A percentile compares a stretch with the other conserved stretches of the same genome.
Evolutionary conservation across 305 asterid genomes (phyloP).

Genomic region (Solanum chacoense): DNA sequence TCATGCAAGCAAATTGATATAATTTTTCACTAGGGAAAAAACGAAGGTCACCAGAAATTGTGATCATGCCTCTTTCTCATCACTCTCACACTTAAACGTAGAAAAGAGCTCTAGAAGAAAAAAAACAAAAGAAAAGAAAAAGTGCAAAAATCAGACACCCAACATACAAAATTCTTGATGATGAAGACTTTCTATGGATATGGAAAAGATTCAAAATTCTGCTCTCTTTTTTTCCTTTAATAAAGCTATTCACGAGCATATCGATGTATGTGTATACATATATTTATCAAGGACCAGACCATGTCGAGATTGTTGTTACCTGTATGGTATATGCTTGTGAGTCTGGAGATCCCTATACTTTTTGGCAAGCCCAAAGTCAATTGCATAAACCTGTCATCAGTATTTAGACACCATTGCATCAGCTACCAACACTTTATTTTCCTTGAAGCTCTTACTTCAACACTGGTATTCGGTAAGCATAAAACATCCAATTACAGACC

Average conservation of each 20-base stretch:
- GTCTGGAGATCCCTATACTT: constrained; percentile 13
- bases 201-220: background rate
- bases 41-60: background rate
- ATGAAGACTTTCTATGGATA: background rate
- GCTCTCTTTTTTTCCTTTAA: background rate
- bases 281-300: background rate
- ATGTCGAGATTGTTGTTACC: background rate
- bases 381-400: constrained; percentile 10
- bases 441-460: background rate
- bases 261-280: background rate
- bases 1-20: background rate
- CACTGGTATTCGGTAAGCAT: background rate
- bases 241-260: background rate
- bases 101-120: background rate
- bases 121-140: background rate
- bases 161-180: background rate
- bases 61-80: background rate
- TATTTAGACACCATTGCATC: background rate
- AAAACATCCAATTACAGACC: background rate
- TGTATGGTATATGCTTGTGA: constrained; percentile 11
- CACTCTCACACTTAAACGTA: background rate
- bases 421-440: background rate
- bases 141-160: background rate
- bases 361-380: constrained; percentile 14
- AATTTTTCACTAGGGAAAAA: background rate